Base-by-base conservation (phyloP, 805 yeast genomes). In the Ogataea pignaliae region DNA sequence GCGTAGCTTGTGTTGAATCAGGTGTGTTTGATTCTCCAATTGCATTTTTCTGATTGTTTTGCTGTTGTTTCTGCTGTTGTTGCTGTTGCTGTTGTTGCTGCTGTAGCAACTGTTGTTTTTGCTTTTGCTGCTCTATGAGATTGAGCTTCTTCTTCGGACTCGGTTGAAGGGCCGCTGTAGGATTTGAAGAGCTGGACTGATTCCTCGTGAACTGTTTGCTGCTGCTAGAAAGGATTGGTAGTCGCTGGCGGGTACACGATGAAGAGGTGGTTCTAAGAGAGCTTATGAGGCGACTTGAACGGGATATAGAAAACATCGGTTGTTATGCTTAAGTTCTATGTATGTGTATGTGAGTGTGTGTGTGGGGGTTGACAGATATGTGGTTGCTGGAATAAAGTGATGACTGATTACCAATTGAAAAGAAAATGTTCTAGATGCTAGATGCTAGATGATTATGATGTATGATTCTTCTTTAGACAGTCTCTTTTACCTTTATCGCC, bases 141-240 rank as follows among this genome's bases (percentile, higher is more conserved):
- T 37, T 28, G 10, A 45, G 42, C 36, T 54, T 54, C 44, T 55
- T 51, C 40, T 49, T 51, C 21, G 39, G 35, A 13, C 36, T 42
- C 2, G 41, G 33, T 13, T 44, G 36, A 18, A 52, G 36, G 18
- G 47, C 31, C 2, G 55, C 39, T 18, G 48, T 13, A 30, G 55
- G 34, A 15, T 45, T 50, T 10, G 59, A 54, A 14, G 61, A 54
- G 34, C 53, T 50, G 2, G 63, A 58, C 32, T 55, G 59, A 26
- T 35, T 41, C 41, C 60, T 49, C 3, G 26, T 5, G 26, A 21
- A 21, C 26, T 21, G 26, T 7, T 21, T 21, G 26, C 26, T 21
- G 26, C 26, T 21, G 7, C 7, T 21, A 5, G 26, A 7, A 21
- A 21, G 26, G 26, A 21, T 21, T 7, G 26, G 7, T 21, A 14